Percentiles rank a stretch among this genome's conserved stretches.
These are phyloP conservation scores for Cymbidium sinense DNA, from an alignment of 106 monocot genomes.

Conservation along the genomic window DNA sequence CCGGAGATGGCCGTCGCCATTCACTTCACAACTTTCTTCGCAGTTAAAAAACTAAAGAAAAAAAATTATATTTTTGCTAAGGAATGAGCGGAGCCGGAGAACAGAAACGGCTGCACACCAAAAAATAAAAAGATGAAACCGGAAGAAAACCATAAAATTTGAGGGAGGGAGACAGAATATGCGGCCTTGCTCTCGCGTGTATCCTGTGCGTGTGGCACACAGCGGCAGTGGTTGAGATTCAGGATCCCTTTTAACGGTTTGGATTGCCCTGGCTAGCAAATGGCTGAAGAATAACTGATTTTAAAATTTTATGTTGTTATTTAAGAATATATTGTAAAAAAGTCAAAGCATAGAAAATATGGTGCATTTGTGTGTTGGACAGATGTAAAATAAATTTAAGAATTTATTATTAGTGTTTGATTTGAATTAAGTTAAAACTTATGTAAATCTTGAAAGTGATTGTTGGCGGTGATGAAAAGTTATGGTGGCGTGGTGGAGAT, in stretches of 20 bases:
- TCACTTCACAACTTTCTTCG: not conserved
- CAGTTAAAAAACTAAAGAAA: not conserved
- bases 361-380: too few relatives aligned
- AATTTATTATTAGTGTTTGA: too few relatives aligned
- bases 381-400: too few relatives aligned
- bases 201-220: not conserved
- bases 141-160: too few relatives aligned
- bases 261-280: not conserved
- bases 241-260: not conserved
- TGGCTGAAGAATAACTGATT: not conserved
- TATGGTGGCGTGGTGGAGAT: too few relatives aligned
- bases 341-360: too few relatives aligned
- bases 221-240: not conserved
- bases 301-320: too few relatives aligned
- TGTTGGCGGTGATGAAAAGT: too few relatives aligned
- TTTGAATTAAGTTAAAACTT: too few relatives aligned
- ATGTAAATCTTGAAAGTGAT: too few relatives aligned
- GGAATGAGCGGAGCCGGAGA: not conserved
- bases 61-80: not conserved
- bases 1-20: constrained; percentile 3
- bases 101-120: not conserved
- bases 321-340: too few relatives aligned
- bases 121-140: not conserved
- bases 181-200: not conserved
- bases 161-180: not conserved